These are phyloP conservation scores for Forsythia suspensa DNA, from an alignment of 257 asterid genomes.

Conservation along the genomic window DNA sequence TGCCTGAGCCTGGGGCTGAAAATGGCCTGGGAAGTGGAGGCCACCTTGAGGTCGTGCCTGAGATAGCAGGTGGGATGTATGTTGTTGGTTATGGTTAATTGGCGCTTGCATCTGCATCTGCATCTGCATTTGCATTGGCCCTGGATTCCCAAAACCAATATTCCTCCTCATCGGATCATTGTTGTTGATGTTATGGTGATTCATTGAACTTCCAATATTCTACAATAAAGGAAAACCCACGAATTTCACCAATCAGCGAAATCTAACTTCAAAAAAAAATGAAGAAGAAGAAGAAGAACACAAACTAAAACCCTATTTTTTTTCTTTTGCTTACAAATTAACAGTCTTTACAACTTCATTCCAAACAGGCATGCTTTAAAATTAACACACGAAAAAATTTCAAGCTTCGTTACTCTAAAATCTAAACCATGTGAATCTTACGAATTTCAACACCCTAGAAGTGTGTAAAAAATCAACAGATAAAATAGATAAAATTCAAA, in stretches of 20 bases:
- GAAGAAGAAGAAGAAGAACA: neutral
- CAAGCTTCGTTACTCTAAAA: neutral
- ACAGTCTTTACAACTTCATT: neutral
- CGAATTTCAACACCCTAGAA: neutral
- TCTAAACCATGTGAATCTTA: neutral
- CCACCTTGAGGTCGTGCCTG: conserved; percentile 50
- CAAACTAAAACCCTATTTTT: neutral
- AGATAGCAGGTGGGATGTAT: conserved; percentile 30
- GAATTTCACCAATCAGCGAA: neutral
- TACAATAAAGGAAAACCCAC: conserved; percentile 3
- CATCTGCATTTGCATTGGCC: conserved; percentile 33
- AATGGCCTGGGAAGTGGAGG: conserved; percentile 65
- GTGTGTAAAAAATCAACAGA: neutral
- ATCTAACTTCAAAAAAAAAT: neutral
- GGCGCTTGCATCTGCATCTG: conserved; percentile 36
- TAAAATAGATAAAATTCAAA: neutral
- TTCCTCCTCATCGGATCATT: conserved; percentile 41
- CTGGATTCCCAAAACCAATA: conserved; percentile 37
- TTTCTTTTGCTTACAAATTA: neutral
- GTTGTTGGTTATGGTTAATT: conserved; percentile 43
- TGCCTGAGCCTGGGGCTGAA: conserved; percentile 49
- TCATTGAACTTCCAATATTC: conserved; percentile 30
- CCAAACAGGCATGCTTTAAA: neutral
- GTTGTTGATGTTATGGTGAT: conserved; percentile 35
- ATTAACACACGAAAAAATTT: neutral